Conservation (phyloP, 73 alveolate genomes). For the Paramecium primaurelia region DNA sequence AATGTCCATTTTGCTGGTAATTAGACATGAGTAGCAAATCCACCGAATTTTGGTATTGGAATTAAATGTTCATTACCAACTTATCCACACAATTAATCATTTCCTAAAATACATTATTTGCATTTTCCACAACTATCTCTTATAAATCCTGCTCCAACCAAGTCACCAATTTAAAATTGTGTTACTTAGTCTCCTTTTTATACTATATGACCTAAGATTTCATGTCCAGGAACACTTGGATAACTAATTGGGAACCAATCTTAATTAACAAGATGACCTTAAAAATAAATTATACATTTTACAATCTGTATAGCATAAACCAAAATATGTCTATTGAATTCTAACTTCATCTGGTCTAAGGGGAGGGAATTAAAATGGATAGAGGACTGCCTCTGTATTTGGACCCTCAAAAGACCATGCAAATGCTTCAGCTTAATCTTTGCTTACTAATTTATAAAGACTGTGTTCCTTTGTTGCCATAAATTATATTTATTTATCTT, state of each 20-base stretch:
- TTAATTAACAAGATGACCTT: slow-evolving; percentile 45
- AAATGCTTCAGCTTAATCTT: slow-evolving; percentile 43
- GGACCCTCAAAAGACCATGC: slow-evolving; percentile 56
- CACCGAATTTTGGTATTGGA: slow-evolving; percentile 73
- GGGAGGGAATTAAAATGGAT: slow-evolving; percentile 43
- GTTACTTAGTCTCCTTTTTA: slow-evolving; percentile 56
- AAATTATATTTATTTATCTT: slow-evolving; percentile 11
- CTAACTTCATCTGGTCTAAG: slow-evolving; percentile 38
- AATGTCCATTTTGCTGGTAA: slow-evolving; percentile 69
- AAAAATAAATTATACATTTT: neutral
- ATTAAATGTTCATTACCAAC: slow-evolving; percentile 60
- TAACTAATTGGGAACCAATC: slow-evolving; percentile 50
- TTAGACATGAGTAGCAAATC: slow-evolving; percentile 80
- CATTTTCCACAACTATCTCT: slow-evolving; percentile 79
- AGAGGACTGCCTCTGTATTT: neutral
- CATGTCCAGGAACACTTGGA: slow-evolving; percentile 68
- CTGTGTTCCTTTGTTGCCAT: slow-evolving; percentile 32
- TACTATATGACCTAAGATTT: slow-evolving; percentile 51
- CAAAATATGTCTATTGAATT: slow-evolving; percentile 32
- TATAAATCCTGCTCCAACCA: slow-evolving; percentile 70
- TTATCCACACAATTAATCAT: slow-evolving; percentile 67
- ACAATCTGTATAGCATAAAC: slow-evolving; percentile 50
- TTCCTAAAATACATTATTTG: slow-evolving; percentile 65
- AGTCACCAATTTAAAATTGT: slow-evolving; percentile 57
- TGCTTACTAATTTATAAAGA: neutral